Evolutionary conservation across 75 land plant species (phyloP), one percentile per base, ranked within the genome.

Genomic region (Cunninghamia lanceolata): DNA sequence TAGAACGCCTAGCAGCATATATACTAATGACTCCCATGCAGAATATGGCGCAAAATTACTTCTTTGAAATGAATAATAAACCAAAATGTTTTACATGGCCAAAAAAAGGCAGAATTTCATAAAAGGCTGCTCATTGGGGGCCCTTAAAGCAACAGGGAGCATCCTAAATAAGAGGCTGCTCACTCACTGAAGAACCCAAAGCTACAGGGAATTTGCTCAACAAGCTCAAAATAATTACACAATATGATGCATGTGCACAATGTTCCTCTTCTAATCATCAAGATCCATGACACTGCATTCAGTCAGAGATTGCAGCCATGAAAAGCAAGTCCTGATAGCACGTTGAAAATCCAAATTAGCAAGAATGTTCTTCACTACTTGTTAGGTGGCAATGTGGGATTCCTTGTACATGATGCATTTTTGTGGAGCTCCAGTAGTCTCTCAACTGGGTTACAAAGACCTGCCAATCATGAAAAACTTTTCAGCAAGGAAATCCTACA

Each of bases 381-480:
- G 40, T 8, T 43, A 80, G 82, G 82, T 43, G 43, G 82, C 43
- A 80, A 25, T 28, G 30, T 80, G 8, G 82, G 47, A 43, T n/a
- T 80, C 82, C n/a, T 43, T 8, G 13, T 80, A 45, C 82, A 80
- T 25, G 46, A 25, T 42, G 45, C 45, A 10, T 42, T 80, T 80
- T 80, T 45, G 82, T 80, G 82, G 47, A 80, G 82, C 32, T 80
- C 82, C 82, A 2, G 45, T 28, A 43, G 32, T 28, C 50, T 80
- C 28, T 43, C 43, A 42, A 46, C 82, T 1, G 82, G 82, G 82
- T 80, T 80, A n/a, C 82, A 80, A 42, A 80, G 82, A 43, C 82
- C 82, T 80, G 82, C 21, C 82, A 80, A 78, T 39, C 81, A 40
- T 38, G 1, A 78, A 40, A 39, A 50, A 73, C 6, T 6, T 7